phyloP scores from a whole-genome alignment of 768 basidiomycete genomes.

The Rhodotorula paludigena region DNA sequence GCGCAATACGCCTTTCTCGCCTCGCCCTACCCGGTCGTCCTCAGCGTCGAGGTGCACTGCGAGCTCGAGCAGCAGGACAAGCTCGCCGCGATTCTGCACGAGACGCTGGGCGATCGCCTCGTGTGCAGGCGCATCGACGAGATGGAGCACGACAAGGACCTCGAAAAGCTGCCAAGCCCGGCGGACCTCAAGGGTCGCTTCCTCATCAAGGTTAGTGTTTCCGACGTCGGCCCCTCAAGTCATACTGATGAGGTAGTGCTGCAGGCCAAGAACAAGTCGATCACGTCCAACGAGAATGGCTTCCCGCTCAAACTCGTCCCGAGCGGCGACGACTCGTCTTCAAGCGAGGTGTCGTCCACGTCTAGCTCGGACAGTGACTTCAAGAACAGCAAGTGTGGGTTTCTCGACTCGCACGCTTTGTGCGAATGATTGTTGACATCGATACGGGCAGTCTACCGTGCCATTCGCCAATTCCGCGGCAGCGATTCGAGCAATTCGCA shows the following conservation, averaged over 20 bases:
- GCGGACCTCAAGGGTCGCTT: slow-evolving; percentile 71
- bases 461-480: slow-evolving; percentile 24
- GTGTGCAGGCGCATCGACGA: slow-evolving; percentile 53
- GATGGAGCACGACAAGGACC: slow-evolving; percentile 44
- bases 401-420: not conserved
- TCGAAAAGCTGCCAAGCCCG: slow-evolving; percentile 72
- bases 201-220: slow-evolving; percentile 77
- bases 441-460: slow-evolving; percentile 20
- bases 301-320: slow-evolving; percentile 23
- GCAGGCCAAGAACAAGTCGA: slow-evolving; percentile 72
- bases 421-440: not conserved
- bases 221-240: too few relatives aligned
- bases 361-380: slow-evolving; percentile 41
- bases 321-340: slow-evolving; percentile 24
- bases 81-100: slow-evolving; percentile 68
- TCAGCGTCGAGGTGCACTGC: slow-evolving; percentile 90
- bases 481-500: slow-evolving; percentile 5
- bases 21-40: slow-evolving; percentile 85
- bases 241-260: not conserved
- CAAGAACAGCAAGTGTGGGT: slow-evolving; percentile 30
- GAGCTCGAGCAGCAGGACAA: slow-evolving; percentile 69
- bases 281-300: slow-evolving; percentile 45
- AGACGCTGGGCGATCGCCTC: slow-evolving; percentile 58
- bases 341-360: slow-evolving; percentile 14
- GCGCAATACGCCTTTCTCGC: slow-evolving; percentile 82